phyloP scores from a whole-genome alignment of 176 grass and related monocot genomes.

The Aegilops longissima region DNA sequence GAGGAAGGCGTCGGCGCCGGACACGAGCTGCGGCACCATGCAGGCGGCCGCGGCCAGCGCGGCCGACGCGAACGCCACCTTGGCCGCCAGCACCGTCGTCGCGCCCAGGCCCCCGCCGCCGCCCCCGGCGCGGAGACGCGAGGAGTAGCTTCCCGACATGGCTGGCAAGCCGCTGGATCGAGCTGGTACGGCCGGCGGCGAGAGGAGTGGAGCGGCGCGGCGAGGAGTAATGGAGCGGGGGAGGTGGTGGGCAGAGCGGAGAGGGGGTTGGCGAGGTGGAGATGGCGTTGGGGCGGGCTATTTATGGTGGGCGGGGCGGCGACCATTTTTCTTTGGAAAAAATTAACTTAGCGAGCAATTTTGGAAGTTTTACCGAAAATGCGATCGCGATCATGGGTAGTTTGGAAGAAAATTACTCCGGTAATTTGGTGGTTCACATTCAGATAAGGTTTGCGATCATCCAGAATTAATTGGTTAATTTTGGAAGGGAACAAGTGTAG shows the following conservation, averaged over 20 bases:
- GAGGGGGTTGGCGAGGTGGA: constrained; percentile 18
- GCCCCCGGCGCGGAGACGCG: background rate
- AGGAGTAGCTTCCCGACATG: constrained; percentile 36
- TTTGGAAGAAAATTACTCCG: background rate
- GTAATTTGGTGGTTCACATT: background rate
- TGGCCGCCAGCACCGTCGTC: constrained; percentile 44
- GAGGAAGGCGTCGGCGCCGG: constrained; percentile 30
- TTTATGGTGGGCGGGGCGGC: background rate
- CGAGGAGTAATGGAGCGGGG: background rate
- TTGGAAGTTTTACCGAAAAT: background rate
- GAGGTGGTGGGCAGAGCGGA: background rate
- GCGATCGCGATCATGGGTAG: background rate
- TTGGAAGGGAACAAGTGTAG: background rate
- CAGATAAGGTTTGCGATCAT: background rate
- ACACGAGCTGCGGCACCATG: constrained; percentile 45
- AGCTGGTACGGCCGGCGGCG: background rate
- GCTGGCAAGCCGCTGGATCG: background rate
- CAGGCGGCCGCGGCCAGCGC: constrained; percentile 28
- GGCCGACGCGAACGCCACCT: constrained; percentile 42
- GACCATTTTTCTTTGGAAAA: background rate
- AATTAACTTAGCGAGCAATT: background rate
- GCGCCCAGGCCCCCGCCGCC: background rate
- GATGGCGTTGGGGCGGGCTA: constrained; percentile 18
- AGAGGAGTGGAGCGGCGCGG: background rate
- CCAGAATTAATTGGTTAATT: background rate